A percentile compares a stretch with the other conserved stretches of the same genome.
Conservation (phyloP, 257 asterid species). For the Scutellaria barbata region DNA sequence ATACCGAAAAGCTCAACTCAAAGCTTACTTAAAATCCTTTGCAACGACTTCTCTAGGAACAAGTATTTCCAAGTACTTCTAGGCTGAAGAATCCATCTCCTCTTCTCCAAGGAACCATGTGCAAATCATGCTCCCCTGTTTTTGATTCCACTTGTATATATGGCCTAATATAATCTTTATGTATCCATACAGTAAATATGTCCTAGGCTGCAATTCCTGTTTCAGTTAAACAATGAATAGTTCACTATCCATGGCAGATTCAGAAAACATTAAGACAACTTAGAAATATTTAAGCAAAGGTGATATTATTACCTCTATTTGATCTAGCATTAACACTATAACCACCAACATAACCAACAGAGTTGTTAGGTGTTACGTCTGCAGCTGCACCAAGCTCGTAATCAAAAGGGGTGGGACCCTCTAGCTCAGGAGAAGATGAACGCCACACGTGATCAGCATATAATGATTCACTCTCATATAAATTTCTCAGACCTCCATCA, state of each 20-base stretch:
- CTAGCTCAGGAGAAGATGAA: conserved; percentile 58
- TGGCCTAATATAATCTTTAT: conserved; percentile 47
- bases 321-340: conserved; percentile 63
- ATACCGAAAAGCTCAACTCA: conserved; percentile 51
- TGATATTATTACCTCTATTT: conserved; percentile 63
- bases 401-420: conserved; percentile 51
- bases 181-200: conserved; percentile 44
- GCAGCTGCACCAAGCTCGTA: conserved; percentile 56
- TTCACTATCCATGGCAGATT: neutral
- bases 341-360: conserved; percentile 67
- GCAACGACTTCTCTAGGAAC: conserved; percentile 42
- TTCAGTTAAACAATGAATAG: conserved; percentile 1
- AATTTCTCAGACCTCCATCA: conserved; percentile 52
- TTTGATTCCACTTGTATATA: conserved; percentile 42
- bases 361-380: conserved; percentile 52
- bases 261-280: too few species aligned
- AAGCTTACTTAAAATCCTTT: conserved; percentile 53
- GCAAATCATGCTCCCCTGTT: conserved; percentile 35
- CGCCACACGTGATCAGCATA: conserved; percentile 57
- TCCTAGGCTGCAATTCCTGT: conserved; percentile 88
- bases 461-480: conserved; percentile 52
- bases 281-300: neutral
- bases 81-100: conserved; percentile 36
- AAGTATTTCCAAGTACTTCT: conserved; percentile 42
- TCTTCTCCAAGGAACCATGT: conserved; percentile 43